Evolutionary conservation across 1,284 basidiomycete genomes (phyloP), one percentile per base, ranked within the genome.

Genomic region (Leucoagaricus sp.): DNA sequence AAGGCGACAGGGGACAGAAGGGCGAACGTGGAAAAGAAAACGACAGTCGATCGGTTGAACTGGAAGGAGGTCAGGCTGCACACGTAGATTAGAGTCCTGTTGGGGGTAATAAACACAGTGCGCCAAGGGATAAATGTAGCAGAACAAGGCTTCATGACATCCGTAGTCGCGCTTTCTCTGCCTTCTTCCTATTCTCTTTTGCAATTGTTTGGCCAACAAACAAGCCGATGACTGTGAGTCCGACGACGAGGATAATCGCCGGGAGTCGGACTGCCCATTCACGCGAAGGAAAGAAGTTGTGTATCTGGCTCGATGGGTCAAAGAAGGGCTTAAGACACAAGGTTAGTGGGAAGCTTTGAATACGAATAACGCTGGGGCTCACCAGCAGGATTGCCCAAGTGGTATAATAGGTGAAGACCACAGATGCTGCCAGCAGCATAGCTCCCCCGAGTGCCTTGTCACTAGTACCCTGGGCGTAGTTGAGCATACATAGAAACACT

Each of bases 211-310:
- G 78, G 2, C 89, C 91, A 29, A 96, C 73, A 70, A 97, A 95
- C 34, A 81, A 68, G 8, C 90, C 91, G 47, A 97, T 87, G 15
- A 79, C 87, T 8, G 86, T 79, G 46, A 96, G 72, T 13, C 94
- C 94, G 6, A 91, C 66, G 6, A 94, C 78, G 4, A 98, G 82
- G 34, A 94, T 75, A 67, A 93, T 83, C 1, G 92, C 91, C 36
- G 95, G 94, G 38, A 96, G 70, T 26, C 91, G 84, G 36, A 96
- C 78, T 4, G 93, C 95, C 94, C 94, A 97, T 76, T 95, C 93
- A 55, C 95, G 81, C 7, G 90, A 69, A 0, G 93, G 95, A 69
- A 98, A 97, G 70, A 83, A 85, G 49, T 66, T 65, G 62, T 96
- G 93, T 36, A 96, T 76, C 10, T 85, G 78, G 63, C 85, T 93